phyloP scores from a whole-genome alignment of 345 rosid genomes.

The Rhodomyrtus tomentosa region DNA sequence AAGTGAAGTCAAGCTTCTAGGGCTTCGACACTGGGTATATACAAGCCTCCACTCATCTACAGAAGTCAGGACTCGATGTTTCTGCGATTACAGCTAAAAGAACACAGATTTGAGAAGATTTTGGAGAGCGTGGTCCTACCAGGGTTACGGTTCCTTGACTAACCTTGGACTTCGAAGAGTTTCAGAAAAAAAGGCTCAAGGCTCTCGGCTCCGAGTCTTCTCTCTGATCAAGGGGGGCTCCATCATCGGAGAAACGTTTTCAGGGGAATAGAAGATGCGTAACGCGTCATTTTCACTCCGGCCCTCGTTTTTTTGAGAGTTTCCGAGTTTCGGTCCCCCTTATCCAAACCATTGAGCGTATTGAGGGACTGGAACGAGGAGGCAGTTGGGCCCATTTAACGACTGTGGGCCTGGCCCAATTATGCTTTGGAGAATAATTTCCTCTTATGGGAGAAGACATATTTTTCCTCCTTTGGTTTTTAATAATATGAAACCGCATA shows the following conservation, averaged over 20 bases:
- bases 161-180: conserved; percentile 27
- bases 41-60: background rate
- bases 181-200: background rate
- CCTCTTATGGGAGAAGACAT: background rate
- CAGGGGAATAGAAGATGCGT: background rate
- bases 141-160: conserved; percentile 13
- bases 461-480: background rate
- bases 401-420: background rate
- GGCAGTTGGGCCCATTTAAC: background rate
- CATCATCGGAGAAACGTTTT: background rate
- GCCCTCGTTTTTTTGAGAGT: background rate
- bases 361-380: background rate
- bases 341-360: background rate
- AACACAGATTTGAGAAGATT: background rate
- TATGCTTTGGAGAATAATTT: background rate
- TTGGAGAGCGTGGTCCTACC: background rate
- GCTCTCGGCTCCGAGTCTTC: background rate
- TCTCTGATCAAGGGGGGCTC: conserved; percentile 1
- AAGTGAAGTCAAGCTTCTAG: background rate
- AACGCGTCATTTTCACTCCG: background rate
- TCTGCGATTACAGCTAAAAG: background rate
- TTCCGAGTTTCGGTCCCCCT: background rate
- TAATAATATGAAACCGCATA: background rate
- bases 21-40: background rate
- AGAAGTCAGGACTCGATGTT: background rate